phyloP scores from a whole-genome alignment of 768 basidiomycete genomes.

The Leccinellum rugosiceps region DNA sequence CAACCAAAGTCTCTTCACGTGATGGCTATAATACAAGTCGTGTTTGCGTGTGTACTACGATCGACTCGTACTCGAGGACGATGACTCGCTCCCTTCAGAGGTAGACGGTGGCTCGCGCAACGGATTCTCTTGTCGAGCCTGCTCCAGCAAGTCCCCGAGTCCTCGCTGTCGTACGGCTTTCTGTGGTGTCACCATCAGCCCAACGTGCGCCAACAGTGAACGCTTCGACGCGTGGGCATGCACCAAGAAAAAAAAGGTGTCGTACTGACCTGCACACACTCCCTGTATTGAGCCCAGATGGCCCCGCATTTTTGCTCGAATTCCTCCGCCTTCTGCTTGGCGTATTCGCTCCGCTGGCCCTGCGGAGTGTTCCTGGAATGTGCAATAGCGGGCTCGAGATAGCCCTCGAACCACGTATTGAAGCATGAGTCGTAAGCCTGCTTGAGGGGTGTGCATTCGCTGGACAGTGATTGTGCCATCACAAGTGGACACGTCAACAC shows the following conservation, averaged over 20 bases:
- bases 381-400: constrained; percentile 76
- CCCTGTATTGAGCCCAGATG: constrained; percentile 76
- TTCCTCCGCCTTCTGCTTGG: constrained; percentile 79
- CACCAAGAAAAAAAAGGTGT: neutral
- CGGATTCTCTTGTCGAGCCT: constrained; percentile 80
- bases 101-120: constrained; percentile 53
- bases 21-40: too few species aligned
- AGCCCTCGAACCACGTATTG: constrained; percentile 97
- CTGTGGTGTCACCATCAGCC: constrained; percentile 36
- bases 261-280: constrained; percentile 73
- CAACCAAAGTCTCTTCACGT: neutral
- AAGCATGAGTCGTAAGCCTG: constrained; percentile 91
- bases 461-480: constrained; percentile 80
- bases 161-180: constrained; percentile 78
- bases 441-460: constrained; percentile 88
- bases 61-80: constrained; percentile 9
- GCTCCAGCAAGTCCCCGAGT: constrained; percentile 69
- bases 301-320: constrained; percentile 84
- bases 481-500: neutral
- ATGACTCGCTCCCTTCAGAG: constrained; percentile 8
- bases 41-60: too few species aligned
- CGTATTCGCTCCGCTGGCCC: constrained; percentile 55
- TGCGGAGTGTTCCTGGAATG: constrained; percentile 37
- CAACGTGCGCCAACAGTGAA: neutral
- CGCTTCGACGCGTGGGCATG: neutral